These are phyloP conservation scores for Aspergillus bridgeri DNA, from an alignment of 495 filamentous ascomycete genomes.

Conservation along the genomic window DNA sequence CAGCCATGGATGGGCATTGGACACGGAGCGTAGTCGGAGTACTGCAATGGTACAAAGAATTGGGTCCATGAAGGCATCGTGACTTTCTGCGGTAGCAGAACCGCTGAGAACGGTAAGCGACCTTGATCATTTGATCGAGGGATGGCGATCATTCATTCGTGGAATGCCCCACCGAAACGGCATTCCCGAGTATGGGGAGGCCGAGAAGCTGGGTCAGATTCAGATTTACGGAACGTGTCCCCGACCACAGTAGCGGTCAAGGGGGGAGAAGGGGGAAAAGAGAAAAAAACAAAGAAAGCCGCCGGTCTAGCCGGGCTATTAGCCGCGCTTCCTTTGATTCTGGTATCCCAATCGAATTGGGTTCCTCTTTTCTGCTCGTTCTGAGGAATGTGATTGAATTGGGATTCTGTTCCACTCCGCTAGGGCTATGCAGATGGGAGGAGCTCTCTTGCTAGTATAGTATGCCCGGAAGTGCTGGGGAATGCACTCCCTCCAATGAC, in stretches of 20 bases:
- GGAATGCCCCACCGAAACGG: constrained; percentile 28
- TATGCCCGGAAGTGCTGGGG: constrained; percentile 3
- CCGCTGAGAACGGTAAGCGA: constrained; percentile 23
- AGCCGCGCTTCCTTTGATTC: background rate
- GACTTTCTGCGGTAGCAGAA: constrained; percentile 13
- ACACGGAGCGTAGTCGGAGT: constrained; percentile 6
- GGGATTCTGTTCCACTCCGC: background rate
- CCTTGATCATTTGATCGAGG: constrained; percentile 23
- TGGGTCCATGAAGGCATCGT: constrained; percentile 15
- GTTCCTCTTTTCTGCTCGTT: background rate
- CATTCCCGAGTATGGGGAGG: constrained; percentile 27
- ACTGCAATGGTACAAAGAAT: constrained; percentile 3
- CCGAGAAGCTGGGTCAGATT: constrained; percentile 19
- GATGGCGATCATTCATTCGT: constrained; percentile 22
- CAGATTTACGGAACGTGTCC: background rate
- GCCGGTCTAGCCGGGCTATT: background rate
- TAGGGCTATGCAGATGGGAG: constrained; percentile 2
- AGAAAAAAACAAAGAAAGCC: background rate
- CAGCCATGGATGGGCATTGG: constrained; percentile 3
- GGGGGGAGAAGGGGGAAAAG: background rate
- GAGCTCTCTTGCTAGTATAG: constrained; percentile 9
- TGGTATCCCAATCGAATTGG: background rate
- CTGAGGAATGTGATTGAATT: background rate
- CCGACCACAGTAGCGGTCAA: constrained; percentile 5
- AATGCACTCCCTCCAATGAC: constrained; percentile 18